Percentiles rank a stretch among this genome's conserved stretches.
phyloP scores from a whole-genome alignment of 2,329 filamentous ascomycete genomes.

The Pseudocercospora musae region DNA sequence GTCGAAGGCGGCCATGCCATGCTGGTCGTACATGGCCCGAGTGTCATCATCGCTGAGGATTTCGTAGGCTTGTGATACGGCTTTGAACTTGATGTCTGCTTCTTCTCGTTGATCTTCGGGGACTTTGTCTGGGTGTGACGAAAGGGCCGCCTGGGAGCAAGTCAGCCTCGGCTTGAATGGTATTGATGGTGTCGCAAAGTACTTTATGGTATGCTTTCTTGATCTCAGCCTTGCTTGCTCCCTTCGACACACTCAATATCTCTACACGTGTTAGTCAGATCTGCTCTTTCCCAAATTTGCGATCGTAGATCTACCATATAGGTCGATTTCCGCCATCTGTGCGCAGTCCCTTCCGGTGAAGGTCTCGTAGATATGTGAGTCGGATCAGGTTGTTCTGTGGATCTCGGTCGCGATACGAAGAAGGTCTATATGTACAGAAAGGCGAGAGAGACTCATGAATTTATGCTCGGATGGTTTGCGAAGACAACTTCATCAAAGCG shows the following conservation, averaged over 20 bases:
- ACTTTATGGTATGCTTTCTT: constrained; percentile 97
- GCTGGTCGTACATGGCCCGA: constrained; percentile 83
- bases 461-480: not conserved
- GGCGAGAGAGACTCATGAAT: not conserved
- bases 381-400: not conserved
- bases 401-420: not conserved
- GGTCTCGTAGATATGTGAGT: not conserved
- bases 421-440: not conserved
- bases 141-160: constrained; percentile 52
- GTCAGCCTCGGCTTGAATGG: not conserved
- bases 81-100: constrained; percentile 90
- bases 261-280: constrained; percentile 52
- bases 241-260: constrained; percentile 71
- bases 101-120: constrained; percentile 77
- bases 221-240: constrained; percentile 74
- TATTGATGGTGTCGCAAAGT: constrained; percentile 1
- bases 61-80: constrained; percentile 90
- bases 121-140: constrained; percentile 94
- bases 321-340: constrained; percentile 49
- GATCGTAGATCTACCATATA: constrained; percentile 48
- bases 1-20: constrained; percentile 96
- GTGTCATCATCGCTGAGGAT: constrained; percentile 96
- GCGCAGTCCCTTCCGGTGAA: not conserved
- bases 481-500: constrained; percentile 4
- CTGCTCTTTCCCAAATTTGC: not conserved